These are phyloP conservation scores for Colletotrichum neosansevieriae DNA, from an alignment of 2,329 filamentous ascomycete genomes.

Conservation along the genomic window DNA sequence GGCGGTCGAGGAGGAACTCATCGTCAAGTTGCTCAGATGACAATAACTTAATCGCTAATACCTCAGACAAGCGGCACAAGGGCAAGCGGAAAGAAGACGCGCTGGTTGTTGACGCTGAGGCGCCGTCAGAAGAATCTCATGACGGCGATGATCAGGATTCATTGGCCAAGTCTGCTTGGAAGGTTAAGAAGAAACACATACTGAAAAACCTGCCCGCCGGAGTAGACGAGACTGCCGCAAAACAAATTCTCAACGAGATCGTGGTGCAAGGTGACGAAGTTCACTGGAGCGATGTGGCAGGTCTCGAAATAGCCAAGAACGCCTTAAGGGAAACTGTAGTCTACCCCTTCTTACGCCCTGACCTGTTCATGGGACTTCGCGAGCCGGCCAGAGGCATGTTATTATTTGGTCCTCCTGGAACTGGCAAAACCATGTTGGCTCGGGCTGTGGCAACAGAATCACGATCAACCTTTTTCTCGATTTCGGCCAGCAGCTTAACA, in stretches of 20 bases:
- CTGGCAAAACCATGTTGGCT: slow-evolving; percentile 98
- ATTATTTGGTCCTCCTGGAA: slow-evolving; percentile 96
- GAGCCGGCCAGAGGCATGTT: slow-evolving; percentile 96
- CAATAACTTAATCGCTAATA: background rate
- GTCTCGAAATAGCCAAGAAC: slow-evolving; percentile 88
- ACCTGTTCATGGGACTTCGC: slow-evolving; percentile 94
- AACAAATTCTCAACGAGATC: slow-evolving; percentile 95
- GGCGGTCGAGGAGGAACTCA: slow-evolving; percentile 2
- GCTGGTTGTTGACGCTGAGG: slow-evolving; percentile 59
- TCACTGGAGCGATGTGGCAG: slow-evolving; percentile 93
- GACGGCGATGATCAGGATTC: slow-evolving; percentile 50
- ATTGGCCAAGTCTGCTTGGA: slow-evolving; percentile 65
- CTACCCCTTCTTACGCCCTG: slow-evolving; percentile 94
- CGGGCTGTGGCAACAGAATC: slow-evolving; percentile 95
- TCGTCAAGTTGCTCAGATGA: slow-evolving; percentile 31
- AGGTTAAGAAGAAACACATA: slow-evolving; percentile 71
- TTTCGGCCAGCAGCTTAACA: slow-evolving; percentile 92
- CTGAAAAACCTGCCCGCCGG: slow-evolving; percentile 85
- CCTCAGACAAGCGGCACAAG: slow-evolving; percentile 19
- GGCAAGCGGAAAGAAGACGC: slow-evolving; percentile 49
- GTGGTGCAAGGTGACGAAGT: slow-evolving; percentile 95
- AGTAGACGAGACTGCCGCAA: slow-evolving; percentile 84
- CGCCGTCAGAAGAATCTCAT: slow-evolving; percentile 58
- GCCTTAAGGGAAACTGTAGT: slow-evolving; percentile 96
- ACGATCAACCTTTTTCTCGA: slow-evolving; percentile 95